Evolutionary conservation across 1,139 yeast species (phyloP), one percentile per base, ranked within the genome.

Genomic region (Scheffersomyces lignicola): DNA sequence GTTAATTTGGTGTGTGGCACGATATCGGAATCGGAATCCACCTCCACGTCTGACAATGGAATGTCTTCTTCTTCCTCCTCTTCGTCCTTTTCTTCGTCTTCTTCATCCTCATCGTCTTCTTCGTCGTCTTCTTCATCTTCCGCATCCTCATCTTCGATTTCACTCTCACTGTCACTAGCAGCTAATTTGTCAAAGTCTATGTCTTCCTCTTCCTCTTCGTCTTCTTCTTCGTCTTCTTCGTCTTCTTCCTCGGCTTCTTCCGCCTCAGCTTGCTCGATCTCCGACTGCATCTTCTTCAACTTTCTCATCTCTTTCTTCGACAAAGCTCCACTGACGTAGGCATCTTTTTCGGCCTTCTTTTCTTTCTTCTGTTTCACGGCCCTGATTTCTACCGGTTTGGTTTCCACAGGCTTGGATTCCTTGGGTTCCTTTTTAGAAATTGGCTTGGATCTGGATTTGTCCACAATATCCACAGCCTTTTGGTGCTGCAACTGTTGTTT

Each of bases 1-100:
- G 97, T 90, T 35, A 88, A 74, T 59, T 89, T 89, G 41, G 94
- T 89, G 63, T 84, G 80, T 34, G 98, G 97, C 20, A 90, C 85
- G 24, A 85, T 76, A 55, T 88, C 96, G 11, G 94, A 94, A 52
- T 87, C 95, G 4, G 86, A 83, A 51, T 84, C 95, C 30, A 82
- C 63, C 52, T 85, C 95, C 26, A 81, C 94, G 39, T 84, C 92
- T 1, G 90, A 83, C 37, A 83, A 70, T 29, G 90, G 83, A 29
- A 84, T 69, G 45, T 83, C 92, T 50, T 82, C 85, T 41, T 73
- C 79, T 16, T 60, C 71, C 29, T 49, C 65, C 18, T 60, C 67
- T n/a, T 45, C 69, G n/a, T 59, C 67, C 18, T 63, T 75, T 5
- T 60, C 76, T 0, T 61, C 72, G 0, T 64, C 74, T 4, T 66